Conservation (phyloP, 2,329 filamentous ascomycete species). For the Thelonectria rubi region DNA sequence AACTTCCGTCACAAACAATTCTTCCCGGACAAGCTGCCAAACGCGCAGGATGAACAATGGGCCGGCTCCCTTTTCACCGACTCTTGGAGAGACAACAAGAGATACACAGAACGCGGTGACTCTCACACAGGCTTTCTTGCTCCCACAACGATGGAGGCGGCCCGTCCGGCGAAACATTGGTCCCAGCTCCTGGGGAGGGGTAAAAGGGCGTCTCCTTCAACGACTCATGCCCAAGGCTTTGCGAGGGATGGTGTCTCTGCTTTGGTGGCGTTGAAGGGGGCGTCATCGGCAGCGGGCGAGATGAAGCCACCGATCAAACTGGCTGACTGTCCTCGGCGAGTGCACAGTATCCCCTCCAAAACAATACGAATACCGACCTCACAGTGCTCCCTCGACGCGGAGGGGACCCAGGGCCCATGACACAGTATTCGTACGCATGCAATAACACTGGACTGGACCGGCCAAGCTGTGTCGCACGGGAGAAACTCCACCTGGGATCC, state of each 20-base stretch:
- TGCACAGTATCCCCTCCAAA: slow-evolving; percentile 5
- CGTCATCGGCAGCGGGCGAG: slow-evolving; percentile 20
- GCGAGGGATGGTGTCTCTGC: slow-evolving; percentile 20
- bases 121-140: not conserved
- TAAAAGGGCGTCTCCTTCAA: slow-evolving; percentile 12
- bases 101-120: slow-evolving; percentile 2
- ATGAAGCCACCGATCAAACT: slow-evolving; percentile 8
- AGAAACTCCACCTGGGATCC: slow-evolving; percentile 26
- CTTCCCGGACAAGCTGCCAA: not conserved
- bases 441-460: slow-evolving; percentile 12
- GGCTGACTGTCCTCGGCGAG: slow-evolving; percentile 8
- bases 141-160: slow-evolving; percentile 7
- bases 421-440: not conserved
- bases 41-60: not conserved
- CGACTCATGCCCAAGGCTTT: slow-evolving; percentile 12
- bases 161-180: slow-evolving; percentile 34
- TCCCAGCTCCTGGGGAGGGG: slow-evolving; percentile 27
- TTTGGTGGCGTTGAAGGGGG: slow-evolving; percentile 20
- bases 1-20: not conserved
- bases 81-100: slow-evolving; percentile 2
- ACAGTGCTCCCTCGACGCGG: slow-evolving; percentile 4
- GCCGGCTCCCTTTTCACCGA: not conserved
- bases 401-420: slow-evolving; percentile 9
- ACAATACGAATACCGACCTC: not conserved
- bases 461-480: slow-evolving; percentile 25